A percentile compares a stretch with the other conserved stretches of the same genome.
These are phyloP conservation scores for Aphanoascus verrucosus DNA, from an alignment of 2,329 filamentous ascomycete species.

Conservation along the genomic window DNA sequence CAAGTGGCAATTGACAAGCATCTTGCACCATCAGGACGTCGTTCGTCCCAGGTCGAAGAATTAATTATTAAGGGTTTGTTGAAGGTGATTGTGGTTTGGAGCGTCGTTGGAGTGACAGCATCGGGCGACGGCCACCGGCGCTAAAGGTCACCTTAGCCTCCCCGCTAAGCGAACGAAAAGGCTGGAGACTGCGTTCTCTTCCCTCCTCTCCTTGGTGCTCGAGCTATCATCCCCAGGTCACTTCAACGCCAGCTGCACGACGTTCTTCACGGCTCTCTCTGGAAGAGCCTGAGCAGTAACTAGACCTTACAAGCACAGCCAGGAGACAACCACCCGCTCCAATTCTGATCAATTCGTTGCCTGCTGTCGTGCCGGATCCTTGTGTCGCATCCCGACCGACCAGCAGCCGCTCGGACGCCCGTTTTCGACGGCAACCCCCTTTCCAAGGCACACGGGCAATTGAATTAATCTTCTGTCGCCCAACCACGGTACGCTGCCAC, in stretches of 20 bases:
- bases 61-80: neutral
- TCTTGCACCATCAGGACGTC: no score
- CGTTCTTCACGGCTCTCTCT: no score
- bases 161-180: slow-evolving; percentile 10
- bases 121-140: neutral
- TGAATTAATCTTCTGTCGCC: neutral
- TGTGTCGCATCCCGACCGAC: neutral
- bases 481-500: slow-evolving; percentile 11
- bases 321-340: no score
- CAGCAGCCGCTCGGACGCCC: neutral
- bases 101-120: neutral
- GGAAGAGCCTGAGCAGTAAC: no score
- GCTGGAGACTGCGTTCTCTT: slow-evolving; percentile 3
- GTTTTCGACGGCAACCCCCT: slow-evolving; percentile 4
- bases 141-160: slow-evolving; percentile 3
- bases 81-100: neutral
- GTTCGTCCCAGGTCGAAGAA: no score
- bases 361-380: neutral
- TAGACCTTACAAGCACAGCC: no score
- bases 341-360: neutral
- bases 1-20: no score
- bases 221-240: neutral
- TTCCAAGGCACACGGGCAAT: neutral
- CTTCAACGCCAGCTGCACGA: no score
- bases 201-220: neutral